A percentile compares a stretch with the other conserved stretches of the same genome.
Conservation (phyloP, 2,329 filamentous ascomycete species). For the Ophiocordyceps camponoti-saundersi region DNA sequence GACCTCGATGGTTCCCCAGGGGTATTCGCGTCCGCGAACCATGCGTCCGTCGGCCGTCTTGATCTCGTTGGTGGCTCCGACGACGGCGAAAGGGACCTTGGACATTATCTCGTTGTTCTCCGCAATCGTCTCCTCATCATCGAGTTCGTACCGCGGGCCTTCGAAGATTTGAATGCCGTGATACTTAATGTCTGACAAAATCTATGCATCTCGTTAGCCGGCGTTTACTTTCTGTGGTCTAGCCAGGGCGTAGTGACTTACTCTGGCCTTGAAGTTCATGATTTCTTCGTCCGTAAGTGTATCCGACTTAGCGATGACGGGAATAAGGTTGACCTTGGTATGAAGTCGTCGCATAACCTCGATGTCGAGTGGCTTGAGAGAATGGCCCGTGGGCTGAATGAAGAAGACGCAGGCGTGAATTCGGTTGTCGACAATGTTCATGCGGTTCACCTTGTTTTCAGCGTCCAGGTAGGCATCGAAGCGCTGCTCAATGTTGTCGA, state of each 20-base stretch:
- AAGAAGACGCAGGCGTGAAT: conserved; percentile 99
- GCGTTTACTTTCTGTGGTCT: background rate
- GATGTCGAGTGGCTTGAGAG: conserved; percentile 93
- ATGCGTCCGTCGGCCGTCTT: conserved; percentile 82
- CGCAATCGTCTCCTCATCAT: conserved; percentile 97
- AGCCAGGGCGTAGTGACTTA: conserved; percentile 30
- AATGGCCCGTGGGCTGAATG: conserved; percentile 97
- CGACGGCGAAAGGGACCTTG: conserved; percentile 96
- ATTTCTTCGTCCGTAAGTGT: conserved; percentile 97
- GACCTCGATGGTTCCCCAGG: conserved; percentile 97
- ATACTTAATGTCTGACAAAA: conserved; percentile 89
- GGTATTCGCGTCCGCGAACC: conserved; percentile 89
- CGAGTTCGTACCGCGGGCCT: conserved; percentile 92
- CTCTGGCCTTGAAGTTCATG: conserved; percentile 82
- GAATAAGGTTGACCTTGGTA: conserved; percentile 99
- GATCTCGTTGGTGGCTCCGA: conserved; percentile 92
- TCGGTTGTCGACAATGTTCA: conserved; percentile 99
- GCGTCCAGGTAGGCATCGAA: conserved; percentile 97
- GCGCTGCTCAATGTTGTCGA: conserved; percentile 98
- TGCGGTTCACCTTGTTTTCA: conserved; percentile 99
- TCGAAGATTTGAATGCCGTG: conserved; percentile 99
- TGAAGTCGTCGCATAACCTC: conserved; percentile 99
- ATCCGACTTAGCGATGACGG: conserved; percentile 96
- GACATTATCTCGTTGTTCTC: conserved; percentile 99
- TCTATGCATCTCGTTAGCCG: conserved; percentile 33